phyloP scores from a whole-genome alignment of 345 rosid genomes.

The Brassica juncea region DNA sequence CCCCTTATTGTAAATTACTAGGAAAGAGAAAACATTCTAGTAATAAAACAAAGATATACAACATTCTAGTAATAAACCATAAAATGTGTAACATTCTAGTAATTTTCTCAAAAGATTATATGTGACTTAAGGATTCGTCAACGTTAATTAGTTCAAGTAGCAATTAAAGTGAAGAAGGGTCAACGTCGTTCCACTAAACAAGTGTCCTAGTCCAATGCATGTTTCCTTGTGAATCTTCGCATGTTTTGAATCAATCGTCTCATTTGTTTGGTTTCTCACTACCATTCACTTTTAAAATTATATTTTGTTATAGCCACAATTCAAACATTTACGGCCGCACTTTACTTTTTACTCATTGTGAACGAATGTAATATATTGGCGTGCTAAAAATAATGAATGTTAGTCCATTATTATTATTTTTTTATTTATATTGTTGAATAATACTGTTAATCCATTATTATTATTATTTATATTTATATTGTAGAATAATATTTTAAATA shows the following conservation, averaged over 20 bases:
- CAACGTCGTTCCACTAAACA: constrained; percentile 11
- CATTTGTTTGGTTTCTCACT: constrained; percentile 25
- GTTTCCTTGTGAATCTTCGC: neutral
- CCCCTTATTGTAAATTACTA: no score
- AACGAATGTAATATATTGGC: neutral
- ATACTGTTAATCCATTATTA: neutral
- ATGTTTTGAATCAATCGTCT: neutral
- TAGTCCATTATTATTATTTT: neutral
- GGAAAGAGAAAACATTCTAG: no score
- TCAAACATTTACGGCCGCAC: constrained; percentile 27
- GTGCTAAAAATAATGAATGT: constrained; percentile 1
- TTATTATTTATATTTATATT: neutral
- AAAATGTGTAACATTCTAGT: no score
- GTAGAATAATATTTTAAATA: neutral
- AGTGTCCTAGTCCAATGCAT: constrained; percentile 16
- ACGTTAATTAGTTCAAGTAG: constrained; percentile 37
- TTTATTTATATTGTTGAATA: neutral
- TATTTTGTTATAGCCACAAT: neutral
- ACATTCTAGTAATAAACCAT: no score
- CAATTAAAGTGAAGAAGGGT: constrained; percentile 4
- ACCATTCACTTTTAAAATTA: neutral
- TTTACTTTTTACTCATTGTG: constrained; percentile 6
- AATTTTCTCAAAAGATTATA: neutral
- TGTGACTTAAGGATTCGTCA: constrained; percentile 15
- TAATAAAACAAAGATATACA: no score